phyloP scores from a whole-genome alignment of 495 filamentous ascomycete genomes.

The Hypoxylon lienhwacheense region DNA sequence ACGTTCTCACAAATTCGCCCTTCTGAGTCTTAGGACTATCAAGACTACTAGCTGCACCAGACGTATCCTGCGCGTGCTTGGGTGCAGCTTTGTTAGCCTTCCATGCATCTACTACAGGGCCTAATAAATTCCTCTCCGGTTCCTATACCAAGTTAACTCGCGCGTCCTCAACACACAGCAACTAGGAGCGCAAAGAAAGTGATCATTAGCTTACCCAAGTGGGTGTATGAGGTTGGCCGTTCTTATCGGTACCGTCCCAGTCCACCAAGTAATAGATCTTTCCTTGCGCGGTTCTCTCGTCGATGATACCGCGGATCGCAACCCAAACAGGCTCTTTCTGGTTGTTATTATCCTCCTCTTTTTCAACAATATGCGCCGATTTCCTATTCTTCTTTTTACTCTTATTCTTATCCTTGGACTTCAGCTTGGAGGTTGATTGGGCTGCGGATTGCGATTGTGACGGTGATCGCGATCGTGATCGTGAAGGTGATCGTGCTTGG shows the following conservation, averaged over 20 bases:
- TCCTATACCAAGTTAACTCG: slow-evolving; percentile 36
- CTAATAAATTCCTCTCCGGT: slow-evolving; percentile 41
- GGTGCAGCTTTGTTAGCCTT: slow-evolving; percentile 16
- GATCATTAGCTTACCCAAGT: slow-evolving; percentile 44
- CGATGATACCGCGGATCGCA: slow-evolving; percentile 41
- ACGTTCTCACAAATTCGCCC: background rate
- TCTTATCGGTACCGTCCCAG: slow-evolving; percentile 44
- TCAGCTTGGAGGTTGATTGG: background rate
- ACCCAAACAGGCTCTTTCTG: slow-evolving; percentile 23
- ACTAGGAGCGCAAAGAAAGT: background rate
- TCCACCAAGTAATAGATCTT: slow-evolving; percentile 43
- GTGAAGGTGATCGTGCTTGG: background rate
- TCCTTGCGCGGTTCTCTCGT: slow-evolving; percentile 40
- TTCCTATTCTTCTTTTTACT: slow-evolving; percentile 16
- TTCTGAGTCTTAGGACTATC: background rate
- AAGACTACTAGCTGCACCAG: slow-evolving; percentile 8
- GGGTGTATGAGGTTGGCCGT: slow-evolving; percentile 40
- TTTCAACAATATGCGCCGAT: background rate
- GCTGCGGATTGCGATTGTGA: background rate
- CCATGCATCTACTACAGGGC: slow-evolving; percentile 41
- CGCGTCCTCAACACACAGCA: background rate
- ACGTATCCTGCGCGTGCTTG: slow-evolving; percentile 6
- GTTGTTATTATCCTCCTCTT: slow-evolving; percentile 1
- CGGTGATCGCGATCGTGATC: slow-evolving; percentile 1
- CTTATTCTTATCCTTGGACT: too few relatives aligned